phyloP scores from a whole-genome alignment of 345 rosid genomes.

The Isatis tinctoria region DNA sequence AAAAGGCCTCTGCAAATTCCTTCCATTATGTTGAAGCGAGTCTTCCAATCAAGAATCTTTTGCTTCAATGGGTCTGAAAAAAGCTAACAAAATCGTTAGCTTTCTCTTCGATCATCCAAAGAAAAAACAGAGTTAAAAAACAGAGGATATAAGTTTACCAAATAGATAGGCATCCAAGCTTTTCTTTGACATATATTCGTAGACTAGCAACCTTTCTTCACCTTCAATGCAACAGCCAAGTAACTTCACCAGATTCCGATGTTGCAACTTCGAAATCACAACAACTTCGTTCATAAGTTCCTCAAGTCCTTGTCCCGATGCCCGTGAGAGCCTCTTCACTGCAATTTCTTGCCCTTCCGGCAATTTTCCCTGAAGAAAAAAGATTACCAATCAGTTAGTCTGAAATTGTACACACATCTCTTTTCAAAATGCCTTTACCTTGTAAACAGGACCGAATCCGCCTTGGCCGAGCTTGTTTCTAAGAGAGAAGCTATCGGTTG shows the following conservation, averaged over 20 bases:
- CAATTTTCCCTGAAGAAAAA: constrained; percentile 45
- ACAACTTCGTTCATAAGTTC: constrained; percentile 59
- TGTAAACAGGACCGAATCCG: background rate
- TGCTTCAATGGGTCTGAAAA: constrained; percentile 27
- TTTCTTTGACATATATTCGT: constrained; percentile 46
- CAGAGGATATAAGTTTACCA: constrained; percentile 29
- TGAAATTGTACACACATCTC: background rate
- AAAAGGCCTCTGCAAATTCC: constrained; percentile 50
- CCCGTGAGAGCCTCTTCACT: constrained; percentile 51
- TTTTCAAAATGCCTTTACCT: background rate
- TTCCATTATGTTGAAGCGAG: constrained; percentile 35
- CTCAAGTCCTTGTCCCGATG: constrained; percentile 57
- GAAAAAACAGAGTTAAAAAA: no score
- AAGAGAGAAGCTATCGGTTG: background rate
- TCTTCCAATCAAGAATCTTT: constrained; percentile 38
- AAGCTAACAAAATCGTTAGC: background rate
- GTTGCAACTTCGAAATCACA: constrained; percentile 59
- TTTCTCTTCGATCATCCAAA: background rate
- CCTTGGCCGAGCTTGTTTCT: background rate
- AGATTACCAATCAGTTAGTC: background rate
- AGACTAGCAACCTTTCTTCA: constrained; percentile 54
- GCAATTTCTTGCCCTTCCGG: constrained; percentile 45
- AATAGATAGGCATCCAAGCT: constrained; percentile 43
- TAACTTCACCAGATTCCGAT: constrained; percentile 57
- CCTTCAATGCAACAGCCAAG: constrained; percentile 56